Conservation (phyloP, 176 grass and related monocot species). For the Lolium rigidum region DNA sequence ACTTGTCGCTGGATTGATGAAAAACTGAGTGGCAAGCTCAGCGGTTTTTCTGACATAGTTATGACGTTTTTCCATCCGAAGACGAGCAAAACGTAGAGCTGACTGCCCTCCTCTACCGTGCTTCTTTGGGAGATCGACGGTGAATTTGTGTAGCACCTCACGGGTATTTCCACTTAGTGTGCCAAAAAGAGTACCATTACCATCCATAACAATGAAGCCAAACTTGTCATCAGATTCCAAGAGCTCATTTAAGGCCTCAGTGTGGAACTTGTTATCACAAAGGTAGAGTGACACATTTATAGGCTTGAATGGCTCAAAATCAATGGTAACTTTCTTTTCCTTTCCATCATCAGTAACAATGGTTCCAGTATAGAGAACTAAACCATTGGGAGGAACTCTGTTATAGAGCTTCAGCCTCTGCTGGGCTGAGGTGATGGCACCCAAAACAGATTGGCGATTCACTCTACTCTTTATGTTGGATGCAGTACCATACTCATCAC, state of each 20-base stretch:
- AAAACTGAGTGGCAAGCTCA: constrained; percentile 63
- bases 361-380: constrained; percentile 69
- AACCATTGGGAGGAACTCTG: constrained; percentile 60
- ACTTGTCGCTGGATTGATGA: constrained; percentile 58
- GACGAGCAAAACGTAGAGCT: constrained; percentile 62
- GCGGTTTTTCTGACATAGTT: constrained; percentile 61
- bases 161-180: constrained; percentile 63
- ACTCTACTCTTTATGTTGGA: constrained; percentile 69
- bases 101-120: constrained; percentile 65
- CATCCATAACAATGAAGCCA: constrained; percentile 66
- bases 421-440: constrained; percentile 60
- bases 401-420: constrained; percentile 67
- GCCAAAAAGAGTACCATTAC: constrained; percentile 65
- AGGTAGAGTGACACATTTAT: constrained; percentile 59
- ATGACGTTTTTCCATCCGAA: constrained; percentile 63
- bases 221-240: constrained; percentile 67
- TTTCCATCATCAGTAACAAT: constrained; percentile 66
- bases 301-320: constrained; percentile 67
- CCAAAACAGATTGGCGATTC: constrained; percentile 61
- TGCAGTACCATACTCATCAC: constrained; percentile 63
- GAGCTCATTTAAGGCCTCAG: constrained; percentile 58
- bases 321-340: constrained; percentile 65
- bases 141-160: constrained; percentile 62
- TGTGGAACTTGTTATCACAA: constrained; percentile 66
- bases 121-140: constrained; percentile 65